Base-by-base conservation (phyloP, 306 rosid genomes). In the Fragaria ananassa region DNA sequence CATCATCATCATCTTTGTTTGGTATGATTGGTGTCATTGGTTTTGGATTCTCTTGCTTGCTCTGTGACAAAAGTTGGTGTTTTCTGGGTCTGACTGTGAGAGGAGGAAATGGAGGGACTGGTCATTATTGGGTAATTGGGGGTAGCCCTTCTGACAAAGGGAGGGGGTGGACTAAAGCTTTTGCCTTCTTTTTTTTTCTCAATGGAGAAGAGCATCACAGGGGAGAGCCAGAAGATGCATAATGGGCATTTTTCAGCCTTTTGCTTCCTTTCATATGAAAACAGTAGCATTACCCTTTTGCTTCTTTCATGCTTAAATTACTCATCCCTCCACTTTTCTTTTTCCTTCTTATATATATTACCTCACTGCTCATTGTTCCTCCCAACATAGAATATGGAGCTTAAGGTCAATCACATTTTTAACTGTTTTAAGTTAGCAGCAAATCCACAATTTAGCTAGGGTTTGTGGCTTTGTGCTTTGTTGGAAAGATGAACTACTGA, bases 11-110 rank as follows among this genome's bases (percentile, higher is more conserved):
- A 7, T 63, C 45, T 54, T 68, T 54, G 45, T 68, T 51, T n/a
- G 71, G 29, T 69, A 12, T 74, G 8, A 58, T 78, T 72, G 70
- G 64, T 54, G 61, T 37, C 72, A 47, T n/a, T 73, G 15, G n/a
- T 64, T 68, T 49, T 61, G 70, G 49, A 41, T 45, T 46, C 76
- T 34, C 81, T 17, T 63, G n/a, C 76, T 17, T 63, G n/a, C 69
- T 62, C 46, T 35, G 69, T 64, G 69, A 64, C 69, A 35, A 64
- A 64, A 64, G 69, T 64, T 64, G 69, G 68, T 64, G 69, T 64
- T 64, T 42, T 64, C 69, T 64, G 42, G 27, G 68, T 29, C 9
- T 35, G 69, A 64, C 14, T 35, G 45, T 63, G 68, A 63, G 44
- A 63, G 69, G 37, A 60, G 37, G 8, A 27, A 17, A 27, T 19